A percentile compares a stretch with the other conserved stretches of the same genome.
These are phyloP conservation scores for Exserohilum rostratum DNA, from an alignment of 2,329 filamentous ascomycete species.

Conservation along the genomic window DNA sequence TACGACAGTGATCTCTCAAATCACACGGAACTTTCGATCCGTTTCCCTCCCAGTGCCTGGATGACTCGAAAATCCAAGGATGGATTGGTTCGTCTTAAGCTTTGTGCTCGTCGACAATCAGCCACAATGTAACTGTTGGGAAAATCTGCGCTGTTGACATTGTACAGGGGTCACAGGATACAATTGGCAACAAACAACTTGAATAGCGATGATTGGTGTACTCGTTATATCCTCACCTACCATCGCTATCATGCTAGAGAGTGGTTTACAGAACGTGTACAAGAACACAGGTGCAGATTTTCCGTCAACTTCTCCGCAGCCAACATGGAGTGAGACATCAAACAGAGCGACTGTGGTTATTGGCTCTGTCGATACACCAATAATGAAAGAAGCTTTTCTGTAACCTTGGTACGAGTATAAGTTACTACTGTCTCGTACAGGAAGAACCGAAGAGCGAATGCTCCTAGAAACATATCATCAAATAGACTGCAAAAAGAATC, in stretches of 20 bases:
- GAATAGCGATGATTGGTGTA: not conserved
- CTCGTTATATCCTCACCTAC: not conserved
- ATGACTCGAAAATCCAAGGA: not conserved
- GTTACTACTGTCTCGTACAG: not conserved
- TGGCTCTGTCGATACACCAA: not conserved
- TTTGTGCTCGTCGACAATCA: not conserved
- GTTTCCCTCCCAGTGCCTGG: too few species aligned
- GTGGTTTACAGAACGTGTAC: not conserved
- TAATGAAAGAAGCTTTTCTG: not conserved
- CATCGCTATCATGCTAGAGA: not conserved
- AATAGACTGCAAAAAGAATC: not conserved
- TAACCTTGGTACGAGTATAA: not conserved
- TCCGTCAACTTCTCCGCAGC: not conserved
- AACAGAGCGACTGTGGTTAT: not conserved
- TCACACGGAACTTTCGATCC: not conserved
- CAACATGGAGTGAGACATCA: not conserved
- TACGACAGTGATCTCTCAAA: not conserved
- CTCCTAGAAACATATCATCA: not conserved
- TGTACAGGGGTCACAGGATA: not conserved
- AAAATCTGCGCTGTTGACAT: not conserved
- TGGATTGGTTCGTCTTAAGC: not conserved
- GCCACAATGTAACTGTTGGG: not conserved
- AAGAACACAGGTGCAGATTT: not conserved
- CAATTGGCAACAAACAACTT: not conserved
- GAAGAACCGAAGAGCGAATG: not conserved